These are phyloP conservation scores for Epichloe amarillans DNA, from an alignment of 2,329 filamentous ascomycete species.

Conservation along the genomic window DNA sequence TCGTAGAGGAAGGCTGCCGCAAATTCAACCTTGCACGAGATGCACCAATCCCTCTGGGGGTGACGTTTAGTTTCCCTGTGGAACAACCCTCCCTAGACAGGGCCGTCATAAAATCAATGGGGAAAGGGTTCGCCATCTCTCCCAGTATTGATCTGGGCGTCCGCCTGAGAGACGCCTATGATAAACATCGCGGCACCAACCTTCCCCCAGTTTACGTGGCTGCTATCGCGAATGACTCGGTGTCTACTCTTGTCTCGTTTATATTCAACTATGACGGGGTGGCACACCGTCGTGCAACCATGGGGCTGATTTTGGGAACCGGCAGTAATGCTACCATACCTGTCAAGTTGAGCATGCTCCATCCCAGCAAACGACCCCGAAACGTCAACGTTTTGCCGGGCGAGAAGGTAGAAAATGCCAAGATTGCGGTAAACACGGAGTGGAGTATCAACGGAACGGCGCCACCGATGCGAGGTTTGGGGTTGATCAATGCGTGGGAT, in stretches of 20 bases:
- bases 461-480: conserved; percentile 47
- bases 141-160: conserved; percentile 47
- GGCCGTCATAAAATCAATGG: conserved; percentile 54
- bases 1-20: conserved; percentile 46
- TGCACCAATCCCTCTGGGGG: conserved; percentile 45
- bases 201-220: conserved; percentile 58
- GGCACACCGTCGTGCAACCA: conserved; percentile 50
- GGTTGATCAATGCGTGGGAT: conserved; percentile 61
- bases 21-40: conserved; percentile 27
- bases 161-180: conserved; percentile 45
- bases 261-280: conserved; percentile 55
- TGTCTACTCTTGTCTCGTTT: conserved; percentile 66
- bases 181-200: conserved; percentile 27
- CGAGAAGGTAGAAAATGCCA: conserved; percentile 35
- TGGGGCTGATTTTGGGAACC: conserved; percentile 73
- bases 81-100: conserved; percentile 48
- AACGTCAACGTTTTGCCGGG: conserved; percentile 35
- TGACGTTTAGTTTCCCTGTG: conserved; percentile 62
- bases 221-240: conserved; percentile 71
- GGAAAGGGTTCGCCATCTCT: conserved; percentile 54
- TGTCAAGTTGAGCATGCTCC: conserved; percentile 48
- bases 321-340: conserved; percentile 73
- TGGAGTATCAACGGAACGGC: conserved; percentile 70
- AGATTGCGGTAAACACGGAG: conserved; percentile 70
- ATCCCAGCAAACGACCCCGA: conserved; percentile 45